Evolutionary conservation across 2,329 filamentous ascomycete genomes (phyloP).

Genomic region (Ophiostoma australiae): DNA sequence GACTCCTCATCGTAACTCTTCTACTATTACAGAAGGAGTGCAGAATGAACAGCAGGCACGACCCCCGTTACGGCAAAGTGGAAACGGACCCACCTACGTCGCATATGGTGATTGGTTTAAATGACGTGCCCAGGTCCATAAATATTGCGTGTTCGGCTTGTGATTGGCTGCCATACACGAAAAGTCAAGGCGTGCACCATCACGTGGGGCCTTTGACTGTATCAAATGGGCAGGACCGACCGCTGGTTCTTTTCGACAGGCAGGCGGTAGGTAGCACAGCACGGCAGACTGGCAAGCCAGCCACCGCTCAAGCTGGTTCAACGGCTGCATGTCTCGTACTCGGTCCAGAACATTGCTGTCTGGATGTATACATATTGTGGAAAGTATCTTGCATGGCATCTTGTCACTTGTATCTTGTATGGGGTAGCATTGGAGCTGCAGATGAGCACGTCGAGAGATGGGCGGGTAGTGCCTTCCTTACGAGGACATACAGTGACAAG

Average conservation of each 20-base stretch:
- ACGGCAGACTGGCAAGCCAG: neutral
- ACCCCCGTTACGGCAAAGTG: conserved; percentile 5
- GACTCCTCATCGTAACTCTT: conserved; percentile 13
- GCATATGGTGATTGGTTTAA: neutral
- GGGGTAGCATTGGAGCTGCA: conserved; percentile 11
- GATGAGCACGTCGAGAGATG: neutral
- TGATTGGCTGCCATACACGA: conserved; percentile 11
- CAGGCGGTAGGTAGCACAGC: neutral
- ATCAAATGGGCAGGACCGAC: neutral
- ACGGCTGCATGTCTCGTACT: neutral
- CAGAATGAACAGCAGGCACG: conserved; percentile 10
- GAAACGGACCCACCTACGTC: neutral
- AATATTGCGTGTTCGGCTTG: neutral
- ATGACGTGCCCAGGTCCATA: neutral
- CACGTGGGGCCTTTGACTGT: neutral
- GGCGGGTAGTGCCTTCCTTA: conserved; percentile 9
- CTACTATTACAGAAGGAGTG: neutral
- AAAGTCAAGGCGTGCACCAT: conserved; percentile 11
- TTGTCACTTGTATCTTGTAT: neutral
- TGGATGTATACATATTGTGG: neutral
- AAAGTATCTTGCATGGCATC: neutral
- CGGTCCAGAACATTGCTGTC: conserved; percentile 1
- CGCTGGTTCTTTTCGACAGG: neutral
- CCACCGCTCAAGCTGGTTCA: neutral
- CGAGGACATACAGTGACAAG: neutral